Evolutionary conservation across 2,329 filamentous ascomycete genomes (phyloP).

Genomic region (Epichloe baconii): DNA sequence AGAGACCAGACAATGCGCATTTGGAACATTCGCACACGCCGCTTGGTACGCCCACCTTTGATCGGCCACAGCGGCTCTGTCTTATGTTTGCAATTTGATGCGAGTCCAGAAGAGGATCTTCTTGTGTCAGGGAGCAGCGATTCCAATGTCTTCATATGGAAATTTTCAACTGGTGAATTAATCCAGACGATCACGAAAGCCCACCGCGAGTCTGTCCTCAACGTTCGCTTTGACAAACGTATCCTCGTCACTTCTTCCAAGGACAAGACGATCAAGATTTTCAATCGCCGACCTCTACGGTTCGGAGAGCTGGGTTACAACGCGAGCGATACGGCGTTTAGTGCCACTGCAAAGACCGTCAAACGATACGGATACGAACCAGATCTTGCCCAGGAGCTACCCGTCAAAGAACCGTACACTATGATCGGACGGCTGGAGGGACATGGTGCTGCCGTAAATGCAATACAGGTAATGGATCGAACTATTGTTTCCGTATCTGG

Average conservation of each 20-base stretch:
- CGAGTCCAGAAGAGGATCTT: slow-evolving; percentile 72
- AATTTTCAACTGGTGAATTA: slow-evolving; percentile 77
- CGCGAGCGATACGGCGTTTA: slow-evolving; percentile 24
- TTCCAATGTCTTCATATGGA: slow-evolving; percentile 81
- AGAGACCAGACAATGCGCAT: slow-evolving; percentile 77
- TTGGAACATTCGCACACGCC: slow-evolving; percentile 75
- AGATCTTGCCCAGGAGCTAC: slow-evolving; percentile 31
- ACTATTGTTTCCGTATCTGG: slow-evolving; percentile 92
- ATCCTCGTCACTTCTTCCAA: slow-evolving; percentile 96
- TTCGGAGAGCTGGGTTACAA: slow-evolving; percentile 46
- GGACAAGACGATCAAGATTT: slow-evolving; percentile 93
- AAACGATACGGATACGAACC: slow-evolving; percentile 42
- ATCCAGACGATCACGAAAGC: slow-evolving; percentile 64
- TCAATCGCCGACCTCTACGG: slow-evolving; percentile 63
- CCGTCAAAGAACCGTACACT: slow-evolving; percentile 51
- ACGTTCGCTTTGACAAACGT: slow-evolving; percentile 80
- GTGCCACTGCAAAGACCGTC: slow-evolving; percentile 38
- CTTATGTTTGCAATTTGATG: slow-evolving; percentile 88
- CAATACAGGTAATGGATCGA: slow-evolving; percentile 75
- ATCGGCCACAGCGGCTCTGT: slow-evolving; percentile 74
- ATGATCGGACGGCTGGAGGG: slow-evolving; percentile 71
- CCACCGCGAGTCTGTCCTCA: slow-evolving; percentile 83
- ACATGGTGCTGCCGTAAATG: slow-evolving; percentile 86
- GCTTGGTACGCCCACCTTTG: slow-evolving; percentile 63
- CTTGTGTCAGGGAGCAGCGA: slow-evolving; percentile 96